phyloP scores from a whole-genome alignment of 2,329 filamentous ascomycete species.

The Aspergillus eucalypticola region DNA sequence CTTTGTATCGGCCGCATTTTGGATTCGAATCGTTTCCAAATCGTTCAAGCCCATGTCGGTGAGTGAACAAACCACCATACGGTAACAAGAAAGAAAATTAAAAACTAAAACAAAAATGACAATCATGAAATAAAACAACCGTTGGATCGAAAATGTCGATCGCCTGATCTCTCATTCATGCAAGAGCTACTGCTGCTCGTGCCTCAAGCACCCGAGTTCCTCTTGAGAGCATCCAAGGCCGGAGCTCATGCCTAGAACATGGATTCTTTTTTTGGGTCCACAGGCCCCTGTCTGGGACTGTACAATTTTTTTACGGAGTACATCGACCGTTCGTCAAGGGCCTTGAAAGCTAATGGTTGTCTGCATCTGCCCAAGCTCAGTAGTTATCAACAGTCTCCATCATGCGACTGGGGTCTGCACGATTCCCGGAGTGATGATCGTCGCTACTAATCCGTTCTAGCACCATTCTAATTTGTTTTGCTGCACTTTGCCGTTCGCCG shows the following conservation, averaged over 20 bases:
- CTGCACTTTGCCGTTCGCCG: constrained; percentile 36
- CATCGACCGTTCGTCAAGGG: constrained; percentile 17
- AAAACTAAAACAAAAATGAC: too few species aligned
- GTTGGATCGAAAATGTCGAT: constrained; percentile 30
- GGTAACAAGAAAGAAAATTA: background rate
- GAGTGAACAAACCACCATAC: constrained; percentile 24
- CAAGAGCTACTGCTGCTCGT: constrained; percentile 25
- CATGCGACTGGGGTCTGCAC: constrained; percentile 40
- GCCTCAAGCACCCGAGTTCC: constrained; percentile 24
- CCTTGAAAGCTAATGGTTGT: constrained; percentile 24
- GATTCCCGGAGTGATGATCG: constrained; percentile 33
- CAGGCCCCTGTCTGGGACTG: constrained; percentile 17
- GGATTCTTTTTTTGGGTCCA: constrained; percentile 17
- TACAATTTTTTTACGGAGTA: constrained; percentile 4
- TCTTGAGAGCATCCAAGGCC: constrained; percentile 16
- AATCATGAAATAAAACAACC: constrained; percentile 16
- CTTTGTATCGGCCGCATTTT: constrained; percentile 18
- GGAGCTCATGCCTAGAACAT: constrained; percentile 22
- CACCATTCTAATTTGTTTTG: constrained; percentile 37
- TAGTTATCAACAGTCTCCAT: constrained; percentile 31
- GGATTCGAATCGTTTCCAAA: constrained; percentile 15
- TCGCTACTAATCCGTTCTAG: constrained; percentile 35
- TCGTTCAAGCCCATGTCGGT: constrained; percentile 27
- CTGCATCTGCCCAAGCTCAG: constrained; percentile 29
- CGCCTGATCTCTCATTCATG: constrained; percentile 30